Evolutionary conservation across 139 green algal species (phyloP), one percentile per base, ranked within the genome.

Genomic region (Raphidocelis subcapitata): DNA sequence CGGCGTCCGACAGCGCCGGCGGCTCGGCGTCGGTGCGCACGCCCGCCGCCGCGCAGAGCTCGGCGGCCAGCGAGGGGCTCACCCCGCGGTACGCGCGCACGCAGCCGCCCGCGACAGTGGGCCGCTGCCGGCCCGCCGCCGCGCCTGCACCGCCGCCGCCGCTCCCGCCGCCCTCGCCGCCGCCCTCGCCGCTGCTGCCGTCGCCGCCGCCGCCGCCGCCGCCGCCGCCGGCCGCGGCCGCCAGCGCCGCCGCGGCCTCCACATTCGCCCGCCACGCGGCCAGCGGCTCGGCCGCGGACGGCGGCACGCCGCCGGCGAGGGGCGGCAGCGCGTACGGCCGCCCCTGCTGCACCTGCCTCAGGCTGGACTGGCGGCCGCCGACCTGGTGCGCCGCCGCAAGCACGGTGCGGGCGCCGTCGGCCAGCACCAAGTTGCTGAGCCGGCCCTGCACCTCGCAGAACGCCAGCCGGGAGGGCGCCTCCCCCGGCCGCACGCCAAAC

Each of bases 361-460:
- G 44, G 37, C 83, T 91, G 21, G 85, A 92, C 87, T 87, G 87
- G 41, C 81, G 77, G 16, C 63, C 72, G 52, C 91, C 90, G 16
- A 95, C 84, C 85, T 92, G 87, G 24, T 4, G 36, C 1, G 15
- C 21, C 4, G 60, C 23, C 32, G 47, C 55, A 35, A 88, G 28
- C 16, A 88, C 85, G 0, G 47, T 62, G 41, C 67, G 62, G 20
- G 33, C 75, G 20, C 52, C 76, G 21, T 82, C 68, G 24, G 72
- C 74, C 57, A 95, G 54, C 37, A 92, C 49, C 26, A 93, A 55
- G 76, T 93, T 93, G 60, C 68, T 86, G 84, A 83, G 79, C 72
- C 67, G 86, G 10, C 77, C 81, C 88, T 94, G 92, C 26, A 94
- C 74, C 72, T 97, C 92, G 62, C 85, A 86, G 68, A 82, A 87